These are phyloP conservation scores for Deinandra increscens DNA, from an alignment of 129 eudicot species.

Conservation along the genomic window DNA sequence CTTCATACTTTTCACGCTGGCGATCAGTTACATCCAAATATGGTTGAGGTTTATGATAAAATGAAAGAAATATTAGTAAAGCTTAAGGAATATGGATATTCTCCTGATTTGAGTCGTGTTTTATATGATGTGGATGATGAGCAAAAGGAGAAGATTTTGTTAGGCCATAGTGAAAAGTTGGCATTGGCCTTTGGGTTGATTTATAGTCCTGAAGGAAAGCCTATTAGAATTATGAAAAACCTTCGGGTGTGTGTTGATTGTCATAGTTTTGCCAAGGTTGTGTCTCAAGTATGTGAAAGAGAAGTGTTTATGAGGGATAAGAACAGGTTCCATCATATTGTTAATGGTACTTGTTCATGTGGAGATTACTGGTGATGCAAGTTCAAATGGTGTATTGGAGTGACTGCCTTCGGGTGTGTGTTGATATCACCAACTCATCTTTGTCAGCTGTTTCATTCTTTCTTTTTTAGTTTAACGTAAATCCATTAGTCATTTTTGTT, in stretches of 20 bases:
- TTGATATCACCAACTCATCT: not conserved
- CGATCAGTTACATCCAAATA: constrained; percentile 58
- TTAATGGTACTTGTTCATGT: constrained; percentile 64
- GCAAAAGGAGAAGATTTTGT: constrained; percentile 69
- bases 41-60: constrained; percentile 42
- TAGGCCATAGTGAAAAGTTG: constrained; percentile 84
- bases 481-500: not conserved
- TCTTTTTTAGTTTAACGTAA: not conserved
- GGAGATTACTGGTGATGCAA: constrained; percentile 69
- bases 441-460: not conserved
- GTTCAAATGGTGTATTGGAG: not conserved
- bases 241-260: constrained; percentile 83
- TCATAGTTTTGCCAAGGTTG: constrained; percentile 75
- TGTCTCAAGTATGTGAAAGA: constrained; percentile 59
- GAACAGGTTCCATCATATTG: constrained; percentile 67
- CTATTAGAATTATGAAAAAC: constrained; percentile 67
- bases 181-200: constrained; percentile 74
- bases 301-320: constrained; percentile 69
- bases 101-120: constrained; percentile 64
- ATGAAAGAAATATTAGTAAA: constrained; percentile 50
- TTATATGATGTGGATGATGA: constrained; percentile 76
- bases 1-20: constrained; percentile 69
- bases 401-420: not conserved
- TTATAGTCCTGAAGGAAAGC: constrained; percentile 40
- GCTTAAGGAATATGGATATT: constrained; percentile 65